Conservation (phyloP, 306 rosid species). For the Lagenaria siceraria region DNA sequence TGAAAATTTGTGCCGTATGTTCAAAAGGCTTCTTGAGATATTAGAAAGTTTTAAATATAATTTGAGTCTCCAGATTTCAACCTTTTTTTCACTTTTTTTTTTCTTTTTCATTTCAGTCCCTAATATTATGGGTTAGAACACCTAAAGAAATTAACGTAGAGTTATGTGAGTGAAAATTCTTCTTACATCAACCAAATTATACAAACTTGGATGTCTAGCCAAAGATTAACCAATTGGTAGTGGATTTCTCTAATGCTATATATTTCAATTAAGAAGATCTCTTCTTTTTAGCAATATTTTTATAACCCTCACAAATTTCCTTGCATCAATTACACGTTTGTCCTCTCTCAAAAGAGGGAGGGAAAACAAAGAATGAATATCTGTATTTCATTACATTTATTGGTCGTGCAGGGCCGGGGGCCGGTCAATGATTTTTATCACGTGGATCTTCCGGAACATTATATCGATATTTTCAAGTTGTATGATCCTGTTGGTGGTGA, state of each 20-base stretch:
- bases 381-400: not conserved
- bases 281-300: not conserved
- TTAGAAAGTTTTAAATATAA: too few relatives aligned
- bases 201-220: not conserved
- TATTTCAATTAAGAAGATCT: not conserved
- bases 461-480: slow-evolving; percentile 55
- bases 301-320: not conserved
- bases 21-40: too few relatives aligned
- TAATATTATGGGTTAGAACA: too few relatives aligned
- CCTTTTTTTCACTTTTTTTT: too few relatives aligned
- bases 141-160: too few relatives aligned
- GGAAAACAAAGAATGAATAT: not conserved
- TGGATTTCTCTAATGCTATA: not conserved
- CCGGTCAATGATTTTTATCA: slow-evolving; percentile 52
- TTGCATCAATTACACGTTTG: not conserved
- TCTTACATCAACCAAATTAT: too few relatives aligned
- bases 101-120: too few relatives aligned
- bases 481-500: slow-evolving; percentile 89
- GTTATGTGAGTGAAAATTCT: too few relatives aligned
- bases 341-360: not conserved
- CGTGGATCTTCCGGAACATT: slow-evolving; percentile 58
- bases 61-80: too few relatives aligned
- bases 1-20: too few relatives aligned
- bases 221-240: not conserved
- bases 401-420: slow-evolving; percentile 66